These are phyloP conservation scores for Cephaloascus fragrans DNA, from an alignment of 805 yeast genomes.

Conservation along the genomic window DNA sequence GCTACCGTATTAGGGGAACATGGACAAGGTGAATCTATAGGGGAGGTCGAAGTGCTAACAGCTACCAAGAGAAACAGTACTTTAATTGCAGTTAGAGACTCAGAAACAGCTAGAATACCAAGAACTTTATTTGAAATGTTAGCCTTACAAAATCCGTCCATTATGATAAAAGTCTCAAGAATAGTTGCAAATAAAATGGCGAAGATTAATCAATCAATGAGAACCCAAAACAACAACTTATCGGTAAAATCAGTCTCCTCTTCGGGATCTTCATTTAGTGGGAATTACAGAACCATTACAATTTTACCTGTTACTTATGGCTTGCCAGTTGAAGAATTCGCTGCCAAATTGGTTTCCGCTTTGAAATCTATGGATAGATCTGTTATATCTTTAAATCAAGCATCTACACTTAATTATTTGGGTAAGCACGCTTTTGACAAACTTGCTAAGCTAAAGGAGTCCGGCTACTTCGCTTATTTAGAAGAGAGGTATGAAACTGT, in stretches of 20 bases:
- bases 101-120: slow-evolving; percentile 91
- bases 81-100: slow-evolving; percentile 80
- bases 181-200: slow-evolving; percentile 61
- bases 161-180: slow-evolving; percentile 83
- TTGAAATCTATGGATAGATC: slow-evolving; percentile 62
- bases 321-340: slow-evolving; percentile 83
- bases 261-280: slow-evolving; percentile 15
- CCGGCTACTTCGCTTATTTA: slow-evolving; percentile 83
- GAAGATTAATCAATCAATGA: slow-evolving; percentile 19
- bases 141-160: slow-evolving; percentile 77
- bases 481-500: slow-evolving; percentile 88
- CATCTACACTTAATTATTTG: slow-evolving; percentile 65
- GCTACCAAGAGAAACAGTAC: slow-evolving; percentile 62
- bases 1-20: slow-evolving; percentile 52
- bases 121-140: slow-evolving; percentile 79
- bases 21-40: slow-evolving; percentile 92
- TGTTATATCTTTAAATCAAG: slow-evolving; percentile 76
- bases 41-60: slow-evolving; percentile 90
- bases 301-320: slow-evolving; percentile 72
- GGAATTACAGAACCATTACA: slow-evolving; percentile 73
- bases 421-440: slow-evolving; percentile 93
- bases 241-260: slow-evolving; percentile 18
- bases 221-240: slow-evolving; percentile 8
- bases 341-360: slow-evolving; percentile 60
- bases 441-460: slow-evolving; percentile 71